Percentiles rank a stretch among this genome's conserved stretches.
Conservation (phyloP, 208 protist genomes). For the Crithidia fasciculata region DNA sequence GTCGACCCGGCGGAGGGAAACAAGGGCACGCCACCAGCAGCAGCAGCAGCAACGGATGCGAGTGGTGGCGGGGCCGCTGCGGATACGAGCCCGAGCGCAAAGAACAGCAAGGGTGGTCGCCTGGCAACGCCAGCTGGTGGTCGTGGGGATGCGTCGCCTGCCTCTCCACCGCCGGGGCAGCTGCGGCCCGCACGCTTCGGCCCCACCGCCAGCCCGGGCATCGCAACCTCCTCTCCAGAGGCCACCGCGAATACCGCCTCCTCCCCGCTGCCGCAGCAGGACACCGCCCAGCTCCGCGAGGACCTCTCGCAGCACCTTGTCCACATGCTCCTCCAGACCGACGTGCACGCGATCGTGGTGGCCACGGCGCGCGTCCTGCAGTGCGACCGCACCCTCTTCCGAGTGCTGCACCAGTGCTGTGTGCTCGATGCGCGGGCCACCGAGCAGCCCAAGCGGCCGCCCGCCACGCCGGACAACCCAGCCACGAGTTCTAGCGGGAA, state of each 20-base stretch:
- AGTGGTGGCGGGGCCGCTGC: too few species aligned
- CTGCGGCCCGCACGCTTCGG: too few species aligned
- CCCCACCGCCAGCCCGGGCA: too few species aligned
- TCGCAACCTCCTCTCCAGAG: too few species aligned
- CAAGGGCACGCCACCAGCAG: neutral
- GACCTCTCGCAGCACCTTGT: slow-evolving; percentile 25
- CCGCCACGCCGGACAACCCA: neutral
- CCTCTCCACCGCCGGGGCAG: too few species aligned
- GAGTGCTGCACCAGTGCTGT: slow-evolving; percentile 35
- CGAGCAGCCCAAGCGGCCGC: slow-evolving; percentile 2
- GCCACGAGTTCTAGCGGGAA: too few species aligned
- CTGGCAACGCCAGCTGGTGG: neutral
- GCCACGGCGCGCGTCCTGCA: slow-evolving; percentile 31
- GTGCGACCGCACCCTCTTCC: slow-evolving; percentile 36
- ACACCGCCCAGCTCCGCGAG: slow-evolving; percentile 29
- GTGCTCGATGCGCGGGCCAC: slow-evolving; percentile 18
- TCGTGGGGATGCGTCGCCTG: too few species aligned
- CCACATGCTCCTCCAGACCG: slow-evolving; percentile 35
- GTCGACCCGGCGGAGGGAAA: slow-evolving; percentile 13
- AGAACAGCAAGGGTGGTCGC: neutral
- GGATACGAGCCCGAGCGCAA: neutral
- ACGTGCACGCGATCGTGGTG: slow-evolving; percentile 26
- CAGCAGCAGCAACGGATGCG: too few species aligned
- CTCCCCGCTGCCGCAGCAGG: neutral
- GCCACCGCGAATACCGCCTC: too few species aligned